phyloP scores from a whole-genome alignment of 805 yeast species.

The Yamadazyma ubonensis region DNA sequence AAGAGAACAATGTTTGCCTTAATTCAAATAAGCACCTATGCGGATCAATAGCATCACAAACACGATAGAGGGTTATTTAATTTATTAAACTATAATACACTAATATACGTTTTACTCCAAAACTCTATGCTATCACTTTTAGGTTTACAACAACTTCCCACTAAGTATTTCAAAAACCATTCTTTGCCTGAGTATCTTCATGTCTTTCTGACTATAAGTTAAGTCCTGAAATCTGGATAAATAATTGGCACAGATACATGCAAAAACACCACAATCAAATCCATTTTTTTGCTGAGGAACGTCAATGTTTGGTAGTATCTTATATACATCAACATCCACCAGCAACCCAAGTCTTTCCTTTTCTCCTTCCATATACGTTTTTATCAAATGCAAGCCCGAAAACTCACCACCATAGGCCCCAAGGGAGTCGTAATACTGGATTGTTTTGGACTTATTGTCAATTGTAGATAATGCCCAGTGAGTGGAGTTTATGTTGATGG shows the following conservation, averaged over 20 bases:
- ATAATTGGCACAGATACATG: constrained; percentile 73
- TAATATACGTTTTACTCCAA: too few species aligned
- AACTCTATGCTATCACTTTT: too few species aligned
- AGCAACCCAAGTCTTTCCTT: constrained; percentile 46
- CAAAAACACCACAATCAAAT: constrained; percentile 91
- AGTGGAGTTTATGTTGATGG: constrained; percentile 77
- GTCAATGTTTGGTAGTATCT: constrained; percentile 23
- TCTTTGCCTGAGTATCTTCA: constrained; percentile 60
- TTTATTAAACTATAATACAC: too few species aligned
- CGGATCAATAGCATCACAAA: too few species aligned
- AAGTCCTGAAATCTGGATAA: constrained; percentile 52
- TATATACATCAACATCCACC: constrained; percentile 22
- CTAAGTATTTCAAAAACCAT: constrained; percentile 62
- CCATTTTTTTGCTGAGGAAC: constrained; percentile 90
- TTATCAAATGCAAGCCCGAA: constrained; percentile 44
- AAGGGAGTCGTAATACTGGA: constrained; percentile 79
- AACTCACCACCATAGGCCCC: constrained; percentile 31
- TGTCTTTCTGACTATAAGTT: constrained; percentile 64
- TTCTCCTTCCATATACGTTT: constrained; percentile 67
- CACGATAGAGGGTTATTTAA: too few species aligned
- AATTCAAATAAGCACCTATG: too few species aligned
- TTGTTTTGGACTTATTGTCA: constrained; percentile 56
- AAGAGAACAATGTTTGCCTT: too few species aligned
- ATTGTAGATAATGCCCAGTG: constrained; percentile 93
- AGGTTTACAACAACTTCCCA: constrained; percentile 3